These are phyloP conservation scores for Physcomitrellopsis africana DNA, from an alignment of 225 moss, liverwort and hornwort species.

Conservation along the genomic window DNA sequence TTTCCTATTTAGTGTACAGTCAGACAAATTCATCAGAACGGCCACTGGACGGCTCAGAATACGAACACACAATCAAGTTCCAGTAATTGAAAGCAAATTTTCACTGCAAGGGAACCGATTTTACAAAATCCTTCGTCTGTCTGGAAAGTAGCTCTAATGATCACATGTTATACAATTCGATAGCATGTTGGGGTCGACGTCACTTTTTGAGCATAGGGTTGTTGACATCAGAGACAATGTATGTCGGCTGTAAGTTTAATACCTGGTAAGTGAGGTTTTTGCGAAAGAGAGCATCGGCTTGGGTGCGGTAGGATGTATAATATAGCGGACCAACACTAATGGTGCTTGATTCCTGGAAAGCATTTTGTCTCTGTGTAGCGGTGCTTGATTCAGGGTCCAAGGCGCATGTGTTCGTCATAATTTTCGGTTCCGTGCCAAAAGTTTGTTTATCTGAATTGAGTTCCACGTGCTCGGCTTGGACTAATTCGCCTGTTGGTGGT, in stretches of 20 bases:
- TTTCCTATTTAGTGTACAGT: not conserved
- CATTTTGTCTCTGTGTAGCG: not conserved
- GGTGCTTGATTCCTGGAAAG: not conserved
- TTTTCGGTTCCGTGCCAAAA: not conserved
- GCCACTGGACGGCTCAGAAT: not conserved
- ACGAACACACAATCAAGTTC: not conserved
- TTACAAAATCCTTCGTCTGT: not conserved
- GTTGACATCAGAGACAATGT: not conserved
- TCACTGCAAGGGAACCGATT: not conserved
- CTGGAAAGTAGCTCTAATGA: not conserved
- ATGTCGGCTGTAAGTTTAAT: not conserved
- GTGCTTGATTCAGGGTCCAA: not conserved
- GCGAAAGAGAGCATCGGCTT: slow-evolving; percentile 57
- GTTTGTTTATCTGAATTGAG: not conserved
- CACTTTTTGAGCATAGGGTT: slow-evolving; percentile 10
- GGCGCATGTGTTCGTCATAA: not conserved
- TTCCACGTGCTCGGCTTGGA: no score
- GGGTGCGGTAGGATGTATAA: slow-evolving; percentile 45
- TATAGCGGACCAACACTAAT: not conserved
- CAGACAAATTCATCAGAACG: not conserved
- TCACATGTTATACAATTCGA: not conserved
- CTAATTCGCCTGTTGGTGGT: no score
- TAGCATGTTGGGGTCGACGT: not conserved
- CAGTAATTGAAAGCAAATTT: slow-evolving; percentile 4
- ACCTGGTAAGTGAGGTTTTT: slow-evolving; percentile 62